Percentiles rank a stretch among this genome's conserved stretches.
phyloP scores from a whole-genome alignment of 345 rosid genomes.

The Aethionema arabicum region DNA sequence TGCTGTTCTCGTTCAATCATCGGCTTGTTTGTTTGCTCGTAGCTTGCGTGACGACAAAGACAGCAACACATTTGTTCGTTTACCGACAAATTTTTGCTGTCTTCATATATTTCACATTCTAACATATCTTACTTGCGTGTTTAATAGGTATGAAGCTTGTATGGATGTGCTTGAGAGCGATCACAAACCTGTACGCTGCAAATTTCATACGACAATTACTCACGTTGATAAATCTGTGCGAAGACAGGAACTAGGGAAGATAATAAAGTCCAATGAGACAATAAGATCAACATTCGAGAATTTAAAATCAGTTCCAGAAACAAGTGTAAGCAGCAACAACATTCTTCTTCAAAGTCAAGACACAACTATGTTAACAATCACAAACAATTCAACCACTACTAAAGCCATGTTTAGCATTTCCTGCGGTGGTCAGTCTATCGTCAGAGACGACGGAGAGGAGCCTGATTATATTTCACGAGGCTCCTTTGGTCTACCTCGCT shows the following conservation, averaged over 20 bases:
- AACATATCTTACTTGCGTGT: constrained; percentile 4
- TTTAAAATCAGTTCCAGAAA: constrained; percentile 59
- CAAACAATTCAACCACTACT: constrained; percentile 55
- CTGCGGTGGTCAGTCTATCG: constrained; percentile 56
- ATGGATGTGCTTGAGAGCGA: constrained; percentile 97
- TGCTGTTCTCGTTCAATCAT: too few relatives aligned
- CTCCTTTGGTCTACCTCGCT: constrained; percentile 73
- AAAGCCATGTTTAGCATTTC: constrained; percentile 56
- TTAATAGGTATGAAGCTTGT: constrained; percentile 79
- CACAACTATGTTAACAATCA: constrained; percentile 55
- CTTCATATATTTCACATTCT: not conserved
- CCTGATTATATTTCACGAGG: constrained; percentile 59
- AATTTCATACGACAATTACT: constrained; percentile 68
- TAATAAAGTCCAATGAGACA: constrained; percentile 55
- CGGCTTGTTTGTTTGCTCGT: too few relatives aligned
- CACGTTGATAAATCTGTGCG: constrained; percentile 86
- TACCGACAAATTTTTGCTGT: too few relatives aligned
- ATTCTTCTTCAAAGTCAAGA: constrained; percentile 84
- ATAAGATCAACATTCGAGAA: constrained; percentile 55
- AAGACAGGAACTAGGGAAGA: constrained; percentile 68
- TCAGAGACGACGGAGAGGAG: constrained; percentile 60
- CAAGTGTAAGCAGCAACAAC: constrained; percentile 54
- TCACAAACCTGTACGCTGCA: constrained; percentile 95
- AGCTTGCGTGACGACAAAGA: too few relatives aligned
- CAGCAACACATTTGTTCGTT: too few relatives aligned